Percentiles rank a stretch among this genome's conserved stretches.
Conservation (phyloP, 495 filamentous ascomycete genomes). For the Lineolata rhizophorae region DNA sequence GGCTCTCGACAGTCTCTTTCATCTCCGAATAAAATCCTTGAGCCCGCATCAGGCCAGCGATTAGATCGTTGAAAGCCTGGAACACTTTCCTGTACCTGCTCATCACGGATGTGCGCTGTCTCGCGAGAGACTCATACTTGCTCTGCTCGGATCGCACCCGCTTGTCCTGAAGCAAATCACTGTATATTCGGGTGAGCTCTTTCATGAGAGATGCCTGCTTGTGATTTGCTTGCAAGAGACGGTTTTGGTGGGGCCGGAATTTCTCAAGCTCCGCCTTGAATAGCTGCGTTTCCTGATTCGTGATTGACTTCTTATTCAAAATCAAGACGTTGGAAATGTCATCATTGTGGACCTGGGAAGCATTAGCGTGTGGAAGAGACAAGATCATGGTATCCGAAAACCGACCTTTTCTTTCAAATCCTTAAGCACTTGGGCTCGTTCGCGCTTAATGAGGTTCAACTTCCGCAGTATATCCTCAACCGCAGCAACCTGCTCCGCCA, state of each 20-base stretch:
- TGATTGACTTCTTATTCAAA: slow-evolving; percentile 85
- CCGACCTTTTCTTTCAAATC: slow-evolving; percentile 88
- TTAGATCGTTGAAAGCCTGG: slow-evolving; percentile 80
- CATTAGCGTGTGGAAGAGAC: not conserved
- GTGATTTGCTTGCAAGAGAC: slow-evolving; percentile 76
- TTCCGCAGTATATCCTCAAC: slow-evolving; percentile 87
- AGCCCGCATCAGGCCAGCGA: slow-evolving; percentile 62
- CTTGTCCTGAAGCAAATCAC: slow-evolving; percentile 78
- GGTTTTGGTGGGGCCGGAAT: slow-evolving; percentile 79
- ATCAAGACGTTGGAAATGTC: slow-evolving; percentile 95
- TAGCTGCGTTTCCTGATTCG: slow-evolving; percentile 69
- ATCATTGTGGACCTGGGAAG: slow-evolving; percentile 62
- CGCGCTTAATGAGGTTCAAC: slow-evolving; percentile 74
- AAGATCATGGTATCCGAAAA: not conserved
- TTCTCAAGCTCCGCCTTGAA: slow-evolving; percentile 93
- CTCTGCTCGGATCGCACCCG: slow-evolving; percentile 81
- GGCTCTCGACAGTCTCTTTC: slow-evolving; percentile 78
- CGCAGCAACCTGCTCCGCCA: slow-evolving; percentile 69
- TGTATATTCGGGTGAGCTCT: slow-evolving; percentile 75
- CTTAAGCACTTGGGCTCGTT: slow-evolving; percentile 77
- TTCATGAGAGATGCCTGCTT: slow-evolving; percentile 90
- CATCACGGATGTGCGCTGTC: slow-evolving; percentile 62
- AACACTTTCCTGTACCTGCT: slow-evolving; percentile 78
- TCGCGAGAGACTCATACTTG: slow-evolving; percentile 74
- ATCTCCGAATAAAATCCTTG: slow-evolving; percentile 90